Percentiles rank a stretch among this genome's conserved stretches.
Evolutionary conservation across 225 moss, liverwort and hornwort species (phyloP).

Genomic region (Bryum argenteum): DNA sequence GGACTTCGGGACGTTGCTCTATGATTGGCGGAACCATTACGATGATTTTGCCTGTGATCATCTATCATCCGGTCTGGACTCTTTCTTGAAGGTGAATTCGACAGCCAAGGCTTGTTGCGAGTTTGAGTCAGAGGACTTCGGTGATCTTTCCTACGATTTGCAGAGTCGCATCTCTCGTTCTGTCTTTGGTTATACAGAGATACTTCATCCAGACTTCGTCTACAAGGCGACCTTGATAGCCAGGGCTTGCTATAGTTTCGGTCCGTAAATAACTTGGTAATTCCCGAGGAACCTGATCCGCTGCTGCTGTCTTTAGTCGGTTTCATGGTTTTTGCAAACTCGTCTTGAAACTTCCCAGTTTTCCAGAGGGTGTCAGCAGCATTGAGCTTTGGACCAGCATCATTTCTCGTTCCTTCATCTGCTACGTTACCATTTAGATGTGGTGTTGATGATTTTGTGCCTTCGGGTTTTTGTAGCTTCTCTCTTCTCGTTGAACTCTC

Average conservation of each 20-base stretch:
- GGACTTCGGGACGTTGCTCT: constrained; percentile 23
- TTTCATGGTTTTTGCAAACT: constrained; percentile 49
- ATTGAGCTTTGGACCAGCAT: constrained; percentile 28
- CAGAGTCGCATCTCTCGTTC: constrained; percentile 34
- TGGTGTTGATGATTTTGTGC: constrained; percentile 21
- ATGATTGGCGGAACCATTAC: constrained; percentile 21
- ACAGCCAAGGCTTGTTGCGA: constrained; percentile 34
- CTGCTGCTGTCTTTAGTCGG: constrained; percentile 46
- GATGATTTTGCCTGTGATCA: constrained; percentile 17
- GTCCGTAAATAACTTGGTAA: constrained; percentile 40
- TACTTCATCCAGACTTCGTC: constrained; percentile 24
- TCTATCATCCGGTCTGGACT: constrained; percentile 34
- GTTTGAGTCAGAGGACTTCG: constrained; percentile 28
- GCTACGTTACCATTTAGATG: constrained; percentile 18
- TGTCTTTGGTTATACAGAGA: constrained; percentile 17
- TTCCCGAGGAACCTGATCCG: constrained; percentile 40
- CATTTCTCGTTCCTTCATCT: constrained; percentile 34
- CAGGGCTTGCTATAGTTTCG: constrained; percentile 52
- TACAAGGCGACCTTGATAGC: constrained; percentile 47
- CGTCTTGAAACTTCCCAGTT: constrained; percentile 46
- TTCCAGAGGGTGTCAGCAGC: constrained; percentile 52
- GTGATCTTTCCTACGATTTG: constrained; percentile 20
- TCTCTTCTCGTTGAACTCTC: constrained; percentile 31
- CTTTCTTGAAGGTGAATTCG: constrained; percentile 34
- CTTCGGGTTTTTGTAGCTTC: constrained; percentile 37